phyloP scores from a whole-genome alignment of 2,329 filamentous ascomycete genomes.

The Ilyonectria destructans region DNA sequence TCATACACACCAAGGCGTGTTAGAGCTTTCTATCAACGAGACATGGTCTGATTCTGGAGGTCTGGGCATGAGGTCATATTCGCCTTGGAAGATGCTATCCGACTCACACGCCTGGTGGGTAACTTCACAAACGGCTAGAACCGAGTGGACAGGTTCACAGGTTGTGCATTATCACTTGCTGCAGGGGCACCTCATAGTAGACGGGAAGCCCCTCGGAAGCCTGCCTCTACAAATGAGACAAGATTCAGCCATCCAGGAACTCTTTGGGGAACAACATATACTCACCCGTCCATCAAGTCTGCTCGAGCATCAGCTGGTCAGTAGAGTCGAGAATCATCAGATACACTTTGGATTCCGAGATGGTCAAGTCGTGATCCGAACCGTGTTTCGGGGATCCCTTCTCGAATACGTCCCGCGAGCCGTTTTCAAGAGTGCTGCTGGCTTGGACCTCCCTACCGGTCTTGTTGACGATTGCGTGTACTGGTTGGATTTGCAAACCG shows the following conservation, averaged over 20 bases:
- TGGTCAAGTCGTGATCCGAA: slow-evolving; percentile 61
- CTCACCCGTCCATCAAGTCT: slow-evolving; percentile 68
- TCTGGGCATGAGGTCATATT: slow-evolving; percentile 11
- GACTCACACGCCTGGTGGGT: slow-evolving; percentile 24
- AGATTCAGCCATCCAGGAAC: slow-evolving; percentile 58
- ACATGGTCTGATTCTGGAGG: slow-evolving; percentile 27
- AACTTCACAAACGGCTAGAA: background rate
- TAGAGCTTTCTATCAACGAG: slow-evolving; percentile 48
- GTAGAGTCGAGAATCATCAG: slow-evolving; percentile 30
- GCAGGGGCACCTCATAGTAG: slow-evolving; percentile 55
- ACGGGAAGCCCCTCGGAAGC: slow-evolving; percentile 57
- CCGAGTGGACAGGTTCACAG: slow-evolving; percentile 30
- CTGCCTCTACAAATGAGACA: slow-evolving; percentile 68
- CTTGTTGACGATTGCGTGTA: slow-evolving; percentile 71
- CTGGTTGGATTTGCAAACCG: slow-evolving; percentile 68
- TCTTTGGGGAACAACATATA: slow-evolving; percentile 70
- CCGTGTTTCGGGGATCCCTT: slow-evolving; percentile 40
- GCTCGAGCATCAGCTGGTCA: slow-evolving; percentile 66
- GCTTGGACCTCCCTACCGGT: slow-evolving; percentile 66
- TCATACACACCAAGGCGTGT: slow-evolving; percentile 42
- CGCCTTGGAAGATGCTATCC: slow-evolving; percentile 17
- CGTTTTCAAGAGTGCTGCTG: slow-evolving; percentile 45
- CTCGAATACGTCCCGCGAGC: slow-evolving; percentile 55
- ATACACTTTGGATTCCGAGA: slow-evolving; percentile 71
- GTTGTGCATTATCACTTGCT: slow-evolving; percentile 54